Base-by-base conservation (phyloP, 306 rosid genomes). In the Cucurbita moschata region DNA sequence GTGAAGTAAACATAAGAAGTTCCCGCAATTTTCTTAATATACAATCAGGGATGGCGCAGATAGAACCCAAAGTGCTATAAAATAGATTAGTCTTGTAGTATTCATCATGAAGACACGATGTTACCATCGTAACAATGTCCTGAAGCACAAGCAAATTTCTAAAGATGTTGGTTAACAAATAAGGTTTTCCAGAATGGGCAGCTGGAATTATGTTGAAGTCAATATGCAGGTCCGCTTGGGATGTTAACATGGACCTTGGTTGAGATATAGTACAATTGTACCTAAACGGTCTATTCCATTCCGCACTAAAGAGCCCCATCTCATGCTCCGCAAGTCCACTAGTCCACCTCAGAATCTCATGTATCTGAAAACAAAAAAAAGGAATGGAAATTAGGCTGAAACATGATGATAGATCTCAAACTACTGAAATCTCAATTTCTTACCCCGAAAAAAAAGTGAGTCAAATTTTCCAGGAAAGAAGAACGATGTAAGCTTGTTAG, bases 1-100 rank as follows among this genome's bases (percentile, higher is more conserved):
- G 98, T 66, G 90, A 92, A 77, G 88, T 84, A 78, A 83, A 94
- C 96, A 87, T 92, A 79, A 92, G 88, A 79, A 88, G 80, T 69
- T 90, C 96, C 81, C 96, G 87, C 77, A 92, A 54, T 84, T 87
- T 88, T 83, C 98, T 84, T 46, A 83, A 72, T 75, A 90, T 71
- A 83, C 87, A 92, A 86, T 92, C 98, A 77, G 92, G 88, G 80
- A 90, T 79, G 43, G 91, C 87, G 81, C 82, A 87, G 63, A 90
- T 79, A 84, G 98, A 90, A 87, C 81, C 81, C 85, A 92, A 79
- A 0, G 91, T 83, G 82, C 96, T 92, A 86, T 83, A 92, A 81
- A 92, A 90, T 53, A 90, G 78, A 54, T 86, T 83, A 83, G 77
- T 84, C 73, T 78, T 59, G 87, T 87, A 96, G 75, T 63, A 85